phyloP scores from a whole-genome alignment of 2,329 filamentous ascomycete genomes.

The Raffaelea arxii region DNA sequence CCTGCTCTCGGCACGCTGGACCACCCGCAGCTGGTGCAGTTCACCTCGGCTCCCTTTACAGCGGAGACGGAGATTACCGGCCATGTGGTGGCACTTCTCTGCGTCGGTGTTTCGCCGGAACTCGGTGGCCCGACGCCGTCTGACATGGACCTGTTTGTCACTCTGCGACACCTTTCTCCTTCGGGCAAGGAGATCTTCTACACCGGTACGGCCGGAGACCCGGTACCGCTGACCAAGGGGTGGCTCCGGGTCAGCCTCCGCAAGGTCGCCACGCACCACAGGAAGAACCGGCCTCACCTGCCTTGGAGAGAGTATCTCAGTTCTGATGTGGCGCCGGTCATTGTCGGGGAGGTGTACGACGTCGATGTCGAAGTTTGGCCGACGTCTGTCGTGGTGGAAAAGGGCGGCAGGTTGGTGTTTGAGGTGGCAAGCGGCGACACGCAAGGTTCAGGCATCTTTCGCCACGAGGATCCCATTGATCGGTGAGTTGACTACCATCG shows the following conservation, averaged over 20 bases:
- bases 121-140: slow-evolving; percentile 25
- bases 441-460: slow-evolving; percentile 48
- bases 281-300: slow-evolving; percentile 41
- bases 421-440: slow-evolving; percentile 49
- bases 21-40: slow-evolving; percentile 38
- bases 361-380: slow-evolving; percentile 59
- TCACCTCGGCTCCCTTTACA: slow-evolving; percentile 47
- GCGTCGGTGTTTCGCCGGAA: slow-evolving; percentile 47
- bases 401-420: slow-evolving; percentile 42
- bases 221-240: slow-evolving; percentile 52
- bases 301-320: slow-evolving; percentile 50
- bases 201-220: slow-evolving; percentile 56
- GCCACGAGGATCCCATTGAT: slow-evolving; percentile 39
- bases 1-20: slow-evolving; percentile 48
- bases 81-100: slow-evolving; percentile 52
- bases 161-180: slow-evolving; percentile 47
- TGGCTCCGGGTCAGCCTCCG: slow-evolving; percentile 52
- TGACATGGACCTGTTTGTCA: slow-evolving; percentile 57
- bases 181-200: slow-evolving; percentile 50
- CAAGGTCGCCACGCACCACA: slow-evolving; percentile 39
- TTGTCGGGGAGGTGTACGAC: slow-evolving; percentile 42
- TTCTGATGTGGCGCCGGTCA: slow-evolving; percentile 44
- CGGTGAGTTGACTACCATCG: slow-evolving; percentile 14
- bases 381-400: slow-evolving; percentile 45
- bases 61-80: slow-evolving; percentile 60